phyloP scores from a whole-genome alignment of 2,329 filamentous ascomycete genomes.

The Nigrospora oryzae region DNA sequence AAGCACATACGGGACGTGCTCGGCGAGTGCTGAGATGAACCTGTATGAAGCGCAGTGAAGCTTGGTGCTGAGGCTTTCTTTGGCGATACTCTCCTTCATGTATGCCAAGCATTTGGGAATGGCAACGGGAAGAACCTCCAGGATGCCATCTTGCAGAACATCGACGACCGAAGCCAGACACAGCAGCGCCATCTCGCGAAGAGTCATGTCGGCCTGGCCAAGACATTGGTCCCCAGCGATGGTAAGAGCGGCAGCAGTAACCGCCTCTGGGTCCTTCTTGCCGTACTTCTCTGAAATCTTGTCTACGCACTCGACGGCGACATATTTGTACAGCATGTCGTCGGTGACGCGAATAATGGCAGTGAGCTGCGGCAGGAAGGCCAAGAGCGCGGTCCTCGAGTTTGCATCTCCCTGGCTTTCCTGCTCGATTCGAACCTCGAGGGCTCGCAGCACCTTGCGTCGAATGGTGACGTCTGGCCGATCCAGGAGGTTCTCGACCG shows the following conservation, averaged over 20 bases:
- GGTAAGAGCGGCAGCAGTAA: slow-evolving; percentile 65
- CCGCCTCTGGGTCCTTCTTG: slow-evolving; percentile 75
- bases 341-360: slow-evolving; percentile 65
- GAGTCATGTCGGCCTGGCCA: slow-evolving; percentile 60
- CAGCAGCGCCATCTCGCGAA: slow-evolving; percentile 77
- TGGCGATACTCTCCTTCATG: slow-evolving; percentile 53
- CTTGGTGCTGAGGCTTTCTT: slow-evolving; percentile 45
- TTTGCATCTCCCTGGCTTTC: slow-evolving; percentile 60
- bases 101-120: slow-evolving; percentile 66
- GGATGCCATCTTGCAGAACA: slow-evolving; percentile 76
- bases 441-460: slow-evolving; percentile 69
- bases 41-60: slow-evolving; percentile 78
- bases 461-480: slow-evolving; percentile 67
- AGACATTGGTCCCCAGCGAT: slow-evolving; percentile 72
- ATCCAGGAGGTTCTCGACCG: slow-evolving; percentile 73
- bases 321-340: slow-evolving; percentile 71
- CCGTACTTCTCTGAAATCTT: slow-evolving; percentile 93
- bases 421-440: slow-evolving; percentile 70
- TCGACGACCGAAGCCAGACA: slow-evolving; percentile 86
- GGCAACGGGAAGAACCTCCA: slow-evolving; percentile 71
- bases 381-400: slow-evolving; percentile 63
- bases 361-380: slow-evolving; percentile 72
- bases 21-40: slow-evolving; percentile 69
- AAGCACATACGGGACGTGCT: slow-evolving; percentile 85
- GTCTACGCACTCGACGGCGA: slow-evolving; percentile 82